These are phyloP conservation scores for Hapsidospora chrysogenum DNA, from an alignment of 495 filamentous ascomycete genomes.

Conservation along the genomic window DNA sequence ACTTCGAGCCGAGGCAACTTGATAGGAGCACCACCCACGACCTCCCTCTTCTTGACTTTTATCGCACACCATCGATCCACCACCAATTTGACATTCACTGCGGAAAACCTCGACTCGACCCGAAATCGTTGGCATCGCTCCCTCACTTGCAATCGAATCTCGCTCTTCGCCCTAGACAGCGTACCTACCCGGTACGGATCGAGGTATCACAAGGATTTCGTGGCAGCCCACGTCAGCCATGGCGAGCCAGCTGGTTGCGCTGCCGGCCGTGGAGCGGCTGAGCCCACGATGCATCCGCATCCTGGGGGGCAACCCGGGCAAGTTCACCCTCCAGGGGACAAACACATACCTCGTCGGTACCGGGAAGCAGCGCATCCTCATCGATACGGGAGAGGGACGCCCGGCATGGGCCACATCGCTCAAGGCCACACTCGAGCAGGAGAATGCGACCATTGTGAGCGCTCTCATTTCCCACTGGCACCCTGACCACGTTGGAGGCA, in stretches of 20 bases:
- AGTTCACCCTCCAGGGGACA: slow-evolving; percentile 32
- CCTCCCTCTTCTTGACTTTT: no score
- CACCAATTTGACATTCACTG: no score
- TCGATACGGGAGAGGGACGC: slow-evolving; percentile 53
- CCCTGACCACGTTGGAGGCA: slow-evolving; percentile 56
- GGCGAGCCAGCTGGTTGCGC: not conserved
- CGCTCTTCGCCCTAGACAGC: no score
- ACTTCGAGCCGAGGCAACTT: no score
- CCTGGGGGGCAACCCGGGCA: slow-evolving; percentile 15
- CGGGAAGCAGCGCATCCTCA: slow-evolving; percentile 39
- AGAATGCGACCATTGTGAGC: slow-evolving; percentile 39
- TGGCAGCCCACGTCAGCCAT: no score
- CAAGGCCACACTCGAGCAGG: slow-evolving; percentile 34
- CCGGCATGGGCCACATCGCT: slow-evolving; percentile 35
- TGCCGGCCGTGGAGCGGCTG: slow-evolving; percentile 22
- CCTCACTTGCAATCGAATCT: no score
- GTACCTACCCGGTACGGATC: no score
- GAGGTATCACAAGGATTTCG: no score
- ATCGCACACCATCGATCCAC: no score
- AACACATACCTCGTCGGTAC: slow-evolving; percentile 64
- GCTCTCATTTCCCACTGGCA: slow-evolving; percentile 73
- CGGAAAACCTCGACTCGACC: no score
- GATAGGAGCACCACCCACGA: no score
- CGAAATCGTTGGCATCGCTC: no score
- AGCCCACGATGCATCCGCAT: slow-evolving; percentile 23